Evolutionary conservation across 306 rosid species (phyloP).

Genomic region (Mucuna pruriens): DNA sequence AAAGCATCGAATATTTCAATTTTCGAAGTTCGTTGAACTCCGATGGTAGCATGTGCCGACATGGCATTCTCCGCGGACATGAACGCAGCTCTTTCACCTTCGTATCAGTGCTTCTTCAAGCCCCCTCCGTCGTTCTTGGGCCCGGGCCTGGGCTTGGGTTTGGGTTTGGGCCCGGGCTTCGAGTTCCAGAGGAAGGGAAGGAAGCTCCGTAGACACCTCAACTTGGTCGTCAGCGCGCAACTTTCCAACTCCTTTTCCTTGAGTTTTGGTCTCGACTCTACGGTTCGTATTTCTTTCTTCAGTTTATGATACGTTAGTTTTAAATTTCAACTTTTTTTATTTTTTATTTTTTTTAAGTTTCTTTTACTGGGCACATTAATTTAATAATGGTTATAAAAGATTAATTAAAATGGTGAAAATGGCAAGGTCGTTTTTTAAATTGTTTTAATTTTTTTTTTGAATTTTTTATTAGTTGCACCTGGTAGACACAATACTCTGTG

Average conservation of each 20-base stretch:
- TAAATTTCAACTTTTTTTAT: neutral
- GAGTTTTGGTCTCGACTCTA: conserved; percentile 75
- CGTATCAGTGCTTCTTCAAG: conserved; percentile 46
- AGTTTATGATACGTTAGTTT: neutral
- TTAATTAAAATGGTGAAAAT: neutral
- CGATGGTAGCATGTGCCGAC: conserved; percentile 73
- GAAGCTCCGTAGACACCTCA: conserved; percentile 52
- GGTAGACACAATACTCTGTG: neutral
- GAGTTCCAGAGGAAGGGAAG: conserved; percentile 54
- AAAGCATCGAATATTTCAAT: neutral
- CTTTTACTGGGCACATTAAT: neutral
- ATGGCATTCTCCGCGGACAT: conserved; percentile 59
- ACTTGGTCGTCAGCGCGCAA: conserved; percentile 72
- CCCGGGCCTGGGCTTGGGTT: conserved; percentile 46
- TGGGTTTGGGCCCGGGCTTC: conserved; percentile 48
- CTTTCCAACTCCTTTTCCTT: conserved; percentile 67
- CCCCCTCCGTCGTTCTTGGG: conserved; percentile 49
- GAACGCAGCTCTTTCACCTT: conserved; percentile 35
- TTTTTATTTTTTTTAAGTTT: neutral
- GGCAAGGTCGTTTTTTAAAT: neutral
- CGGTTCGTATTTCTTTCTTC: conserved; percentile 46
- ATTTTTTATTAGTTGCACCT: neutral
- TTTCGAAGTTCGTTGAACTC: conserved; percentile 15
- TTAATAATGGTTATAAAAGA: neutral
- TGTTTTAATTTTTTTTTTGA: neutral